Evolutionary conservation across 768 basidiomycete genomes (phyloP).

Genomic region (Chlorophyllum brunneum): DNA sequence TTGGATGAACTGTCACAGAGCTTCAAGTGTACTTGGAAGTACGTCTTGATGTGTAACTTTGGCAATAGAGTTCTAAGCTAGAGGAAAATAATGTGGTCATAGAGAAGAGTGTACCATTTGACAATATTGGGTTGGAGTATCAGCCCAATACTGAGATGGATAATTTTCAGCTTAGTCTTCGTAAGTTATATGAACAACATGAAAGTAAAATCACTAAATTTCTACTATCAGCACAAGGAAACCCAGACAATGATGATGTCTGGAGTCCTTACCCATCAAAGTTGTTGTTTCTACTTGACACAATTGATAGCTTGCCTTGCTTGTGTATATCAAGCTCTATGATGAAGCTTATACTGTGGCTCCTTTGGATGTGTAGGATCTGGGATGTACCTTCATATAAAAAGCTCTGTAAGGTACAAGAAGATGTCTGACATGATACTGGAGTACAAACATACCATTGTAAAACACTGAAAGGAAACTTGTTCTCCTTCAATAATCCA

Average conservation of each 20-base stretch:
- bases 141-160: no score
- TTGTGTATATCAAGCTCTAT: slow-evolving; percentile 25
- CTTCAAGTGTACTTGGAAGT: no score
- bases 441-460: slow-evolving; percentile 20
- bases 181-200: no score
- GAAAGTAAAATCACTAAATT: no score
- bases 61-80: no score
- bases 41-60: no score
- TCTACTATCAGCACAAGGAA: not conserved
- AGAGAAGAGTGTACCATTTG: no score
- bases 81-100: no score
- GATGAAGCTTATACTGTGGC: slow-evolving; percentile 29
- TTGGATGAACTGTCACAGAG: no score
- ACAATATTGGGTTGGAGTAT: no score
- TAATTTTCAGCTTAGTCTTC: no score
- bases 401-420: slow-evolving; percentile 20
- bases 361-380: slow-evolving; percentile 23
- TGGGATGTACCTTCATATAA: slow-evolving; percentile 25
- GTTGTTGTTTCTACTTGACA: slow-evolving; percentile 22
- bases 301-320: slow-evolving; percentile 28
- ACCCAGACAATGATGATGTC: not conserved
- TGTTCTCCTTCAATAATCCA: slow-evolving; percentile 28
- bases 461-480: slow-evolving; percentile 24
- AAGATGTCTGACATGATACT: slow-evolving; percentile 11
- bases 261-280: slow-evolving; percentile 17